These are phyloP conservation scores for Entrophospora sp. DNA, from an alignment of 192 early-diverging fungal species.

Conservation along the genomic window DNA sequence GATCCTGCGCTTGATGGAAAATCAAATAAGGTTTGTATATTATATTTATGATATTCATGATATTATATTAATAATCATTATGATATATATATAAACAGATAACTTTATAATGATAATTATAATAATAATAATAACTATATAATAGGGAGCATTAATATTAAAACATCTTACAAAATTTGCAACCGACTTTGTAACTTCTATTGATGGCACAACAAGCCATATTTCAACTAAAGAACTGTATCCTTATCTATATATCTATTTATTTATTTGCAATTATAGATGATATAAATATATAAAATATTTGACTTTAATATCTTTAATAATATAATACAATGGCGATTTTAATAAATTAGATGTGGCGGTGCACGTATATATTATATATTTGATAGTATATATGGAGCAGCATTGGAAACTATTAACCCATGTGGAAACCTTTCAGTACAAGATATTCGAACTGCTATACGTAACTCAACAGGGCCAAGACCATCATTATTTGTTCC, in stretches of 20 bases:
- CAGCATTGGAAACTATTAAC: conserved; percentile 61
- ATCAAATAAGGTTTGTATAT: conserved; percentile 34
- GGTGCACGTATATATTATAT: conserved; percentile 78
- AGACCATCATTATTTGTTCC: conserved; percentile 75
- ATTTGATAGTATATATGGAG: conserved; percentile 71
- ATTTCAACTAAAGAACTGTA: conserved; percentile 67
- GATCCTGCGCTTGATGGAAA: conserved; percentile 41
- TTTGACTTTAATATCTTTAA: too few species aligned
- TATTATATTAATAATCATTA: neutral
- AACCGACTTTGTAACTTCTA: conserved; percentile 65
- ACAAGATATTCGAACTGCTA: conserved; percentile 71
- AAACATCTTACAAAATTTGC: conserved; percentile 69
- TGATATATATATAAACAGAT: too few species aligned
- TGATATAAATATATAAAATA: too few species aligned
- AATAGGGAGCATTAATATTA: conserved; percentile 51
- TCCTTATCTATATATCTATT: too few species aligned
- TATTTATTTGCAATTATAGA: too few species aligned
- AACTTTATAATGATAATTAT: too few species aligned
- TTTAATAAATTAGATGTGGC: conserved; percentile 61
- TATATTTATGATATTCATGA: neutral
- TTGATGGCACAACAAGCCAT: conserved; percentile 64
- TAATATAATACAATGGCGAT: too few species aligned
- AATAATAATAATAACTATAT: too few species aligned
- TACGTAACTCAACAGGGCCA: conserved; percentile 76
- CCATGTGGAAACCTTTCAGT: conserved; percentile 62